Percentiles rank a stretch among this genome's conserved stretches.
Conservation (phyloP, 169 alveolate species). For the Plasmodium falciparum region DNA sequence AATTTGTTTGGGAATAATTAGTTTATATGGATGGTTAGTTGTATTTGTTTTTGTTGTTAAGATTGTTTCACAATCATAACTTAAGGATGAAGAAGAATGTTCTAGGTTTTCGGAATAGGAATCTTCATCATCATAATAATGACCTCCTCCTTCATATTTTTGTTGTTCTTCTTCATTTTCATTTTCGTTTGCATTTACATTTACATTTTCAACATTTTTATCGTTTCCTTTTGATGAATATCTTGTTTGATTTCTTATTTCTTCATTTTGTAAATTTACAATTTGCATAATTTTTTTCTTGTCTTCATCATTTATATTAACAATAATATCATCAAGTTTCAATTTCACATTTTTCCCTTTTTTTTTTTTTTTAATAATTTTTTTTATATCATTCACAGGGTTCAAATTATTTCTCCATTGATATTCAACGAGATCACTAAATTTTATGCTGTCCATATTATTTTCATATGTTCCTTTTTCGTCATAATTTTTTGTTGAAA, state of each 20-base stretch:
- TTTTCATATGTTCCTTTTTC: neutral
- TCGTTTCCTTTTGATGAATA: neutral
- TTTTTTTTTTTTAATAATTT: conserved; percentile 34
- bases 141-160: too few species aligned
- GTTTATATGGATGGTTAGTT: conserved; percentile 83
- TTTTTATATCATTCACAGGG: conserved; percentile 5
- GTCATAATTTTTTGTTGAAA: neutral
- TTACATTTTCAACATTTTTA: too few species aligned
- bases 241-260: neutral
- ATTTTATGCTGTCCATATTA: conserved; percentile 14
- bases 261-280: conserved; percentile 41
- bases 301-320: conserved; percentile 21
- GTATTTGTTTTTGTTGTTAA: conserved; percentile 86
- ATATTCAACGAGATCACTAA: conserved; percentile 39
- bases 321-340: conserved; percentile 6
- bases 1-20: conserved; percentile 73
- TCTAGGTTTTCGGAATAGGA: neutral
- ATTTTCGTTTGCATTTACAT: too few species aligned
- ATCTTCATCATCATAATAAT: too few species aligned
- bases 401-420: conserved; percentile 12
- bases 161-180: too few species aligned
- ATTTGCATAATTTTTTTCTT: conserved; percentile 62
- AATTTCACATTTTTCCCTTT: conserved; percentile 21
- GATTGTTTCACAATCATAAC: conserved; percentile 85
- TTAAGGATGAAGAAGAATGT: conserved; percentile 1